Evolutionary conservation across 345 rosid species (phyloP).

Genomic region (Erodium maritimum): DNA sequence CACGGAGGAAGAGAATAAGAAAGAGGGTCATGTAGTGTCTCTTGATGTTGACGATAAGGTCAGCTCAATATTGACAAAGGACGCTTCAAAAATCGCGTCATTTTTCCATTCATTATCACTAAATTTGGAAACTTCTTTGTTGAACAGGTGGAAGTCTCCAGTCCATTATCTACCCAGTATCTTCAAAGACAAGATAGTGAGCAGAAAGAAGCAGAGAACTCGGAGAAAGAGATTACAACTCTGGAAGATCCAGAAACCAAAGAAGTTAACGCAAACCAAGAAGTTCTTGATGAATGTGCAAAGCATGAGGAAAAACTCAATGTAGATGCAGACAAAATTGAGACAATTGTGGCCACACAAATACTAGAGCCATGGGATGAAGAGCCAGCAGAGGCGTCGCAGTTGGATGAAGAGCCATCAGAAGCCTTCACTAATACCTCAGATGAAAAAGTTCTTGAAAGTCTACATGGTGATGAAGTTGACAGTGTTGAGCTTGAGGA

Average conservation of each 20-base stretch:
- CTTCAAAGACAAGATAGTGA: conserved; percentile 16
- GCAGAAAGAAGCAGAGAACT: conserved; percentile 10
- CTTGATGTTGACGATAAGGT: conserved; percentile 17
- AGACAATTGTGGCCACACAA: neutral
- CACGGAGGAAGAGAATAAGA: conserved; percentile 10
- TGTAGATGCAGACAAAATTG: neutral
- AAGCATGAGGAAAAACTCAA: conserved; percentile 3
- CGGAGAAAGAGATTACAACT: neutral
- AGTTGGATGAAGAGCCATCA: neutral
- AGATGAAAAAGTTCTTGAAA: neutral
- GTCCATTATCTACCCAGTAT: conserved; percentile 5
- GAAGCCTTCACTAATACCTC: neutral
- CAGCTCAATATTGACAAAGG: neutral
- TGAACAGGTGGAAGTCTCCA: conserved; percentile 22
- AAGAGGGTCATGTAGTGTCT: conserved; percentile 5
- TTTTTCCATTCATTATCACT: conserved; percentile 1
- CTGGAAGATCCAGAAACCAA: neutral
- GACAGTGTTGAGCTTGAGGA: conserved; percentile 1
- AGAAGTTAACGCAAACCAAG: conserved; percentile 2
- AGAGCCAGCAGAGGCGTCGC: neutral
- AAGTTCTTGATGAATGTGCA: conserved; percentile 2
- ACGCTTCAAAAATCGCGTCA: neutral
- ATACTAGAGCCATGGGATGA: neutral
- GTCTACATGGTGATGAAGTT: neutral
- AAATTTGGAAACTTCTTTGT: conserved; percentile 2